These are phyloP conservation scores for Globisporangium canariense DNA, from an alignment of 352 stramenopile genomes.

Conservation along the genomic window DNA sequence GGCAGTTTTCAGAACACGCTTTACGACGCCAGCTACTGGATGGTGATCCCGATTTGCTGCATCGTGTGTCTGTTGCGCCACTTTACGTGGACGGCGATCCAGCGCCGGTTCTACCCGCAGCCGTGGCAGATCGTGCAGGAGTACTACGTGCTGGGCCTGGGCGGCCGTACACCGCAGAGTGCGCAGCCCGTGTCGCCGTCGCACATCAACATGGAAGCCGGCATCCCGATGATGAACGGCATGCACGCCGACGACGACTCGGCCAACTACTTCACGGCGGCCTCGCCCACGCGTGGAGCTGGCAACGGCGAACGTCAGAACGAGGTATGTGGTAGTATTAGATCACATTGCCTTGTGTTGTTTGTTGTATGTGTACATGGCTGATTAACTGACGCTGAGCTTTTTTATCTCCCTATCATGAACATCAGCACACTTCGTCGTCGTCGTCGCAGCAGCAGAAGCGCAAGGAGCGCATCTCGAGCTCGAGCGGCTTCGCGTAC, in stretches of 20 bases:
- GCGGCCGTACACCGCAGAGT: slow-evolving; percentile 14
- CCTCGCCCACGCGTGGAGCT: slow-evolving; percentile 15
- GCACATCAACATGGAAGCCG: slow-evolving; percentile 54
- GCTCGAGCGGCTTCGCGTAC: slow-evolving; percentile 71
- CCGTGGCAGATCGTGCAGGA: slow-evolving; percentile 85
- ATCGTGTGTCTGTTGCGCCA: slow-evolving; percentile 60
- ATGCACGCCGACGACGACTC: slow-evolving; percentile 28
- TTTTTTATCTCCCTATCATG: not conserved
- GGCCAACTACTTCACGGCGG: slow-evolving; percentile 42
- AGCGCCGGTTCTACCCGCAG: slow-evolving; percentile 67
- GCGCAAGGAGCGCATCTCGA: slow-evolving; percentile 57
- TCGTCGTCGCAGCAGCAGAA: slow-evolving; percentile 19
- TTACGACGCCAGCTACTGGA: slow-evolving; percentile 57
- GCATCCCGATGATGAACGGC: slow-evolving; percentile 39
- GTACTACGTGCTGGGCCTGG: slow-evolving; percentile 44
- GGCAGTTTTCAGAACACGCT: slow-evolving; percentile 79
- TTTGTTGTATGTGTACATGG: slow-evolving; percentile 12
- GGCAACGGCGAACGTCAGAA: not conserved
- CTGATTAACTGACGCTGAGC: not conserved
- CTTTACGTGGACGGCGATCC: slow-evolving; percentile 68
- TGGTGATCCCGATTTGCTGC: slow-evolving; percentile 59
- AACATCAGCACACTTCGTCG: slow-evolving; percentile 10
- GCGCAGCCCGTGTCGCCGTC: slow-evolving; percentile 16
- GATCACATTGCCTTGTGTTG: not conserved
- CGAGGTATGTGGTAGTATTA: slow-evolving; percentile 14